Evolutionary conservation across 345 rosid species (phyloP), one percentile per base, ranked within the genome.

Genomic region (Schrenkiella parvula): DNA sequence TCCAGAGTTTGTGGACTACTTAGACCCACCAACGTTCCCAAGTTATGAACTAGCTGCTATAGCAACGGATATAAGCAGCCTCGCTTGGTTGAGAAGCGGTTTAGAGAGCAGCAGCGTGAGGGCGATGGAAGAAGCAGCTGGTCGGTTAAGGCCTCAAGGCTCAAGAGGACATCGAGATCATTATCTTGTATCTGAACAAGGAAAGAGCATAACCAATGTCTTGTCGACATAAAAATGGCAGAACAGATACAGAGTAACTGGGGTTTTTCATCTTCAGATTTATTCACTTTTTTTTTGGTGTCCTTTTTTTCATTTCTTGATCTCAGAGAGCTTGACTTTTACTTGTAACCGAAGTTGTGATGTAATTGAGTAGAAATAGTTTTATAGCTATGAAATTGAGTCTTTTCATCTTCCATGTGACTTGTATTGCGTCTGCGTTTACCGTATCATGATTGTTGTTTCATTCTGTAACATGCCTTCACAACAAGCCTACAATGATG

Each of bases 1-100:
- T 29, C 92, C 90, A 56, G 95, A 89, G 44, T 89, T 92, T 72
- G 80, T 88, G 53, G 95, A 89, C 32, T 84, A 76, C 80, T 75
- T 79, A 38, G 91, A 84, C 71, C 75, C 87, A 23, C 84, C 85
- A 26, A 51, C 85, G 52, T 82, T 84, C 70, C 86, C 96, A 23
- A 88, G 82, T 69, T 86, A 76, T 44, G 96, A 92, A 70, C 80
- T 92, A 86, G 95, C 95, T 63, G 81, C 92, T 15, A 82, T 89
- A 70, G 87, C 90, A 37, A 82, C 95, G 14, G 92, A 89, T 44
- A 89, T 89, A 66, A 88, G 96, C 72, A 89, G 86, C 66, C 79
- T 83, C 15, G 98, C 95, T 56, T 92, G 95, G 98, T 76, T 89
- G 43, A 87, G 84, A 71, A 89, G 96, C 54, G 96, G 96, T 34